Evolutionary conservation across 2,329 filamentous ascomycete genomes (phyloP).

Genomic region (Botrytis hyacinthi): DNA sequence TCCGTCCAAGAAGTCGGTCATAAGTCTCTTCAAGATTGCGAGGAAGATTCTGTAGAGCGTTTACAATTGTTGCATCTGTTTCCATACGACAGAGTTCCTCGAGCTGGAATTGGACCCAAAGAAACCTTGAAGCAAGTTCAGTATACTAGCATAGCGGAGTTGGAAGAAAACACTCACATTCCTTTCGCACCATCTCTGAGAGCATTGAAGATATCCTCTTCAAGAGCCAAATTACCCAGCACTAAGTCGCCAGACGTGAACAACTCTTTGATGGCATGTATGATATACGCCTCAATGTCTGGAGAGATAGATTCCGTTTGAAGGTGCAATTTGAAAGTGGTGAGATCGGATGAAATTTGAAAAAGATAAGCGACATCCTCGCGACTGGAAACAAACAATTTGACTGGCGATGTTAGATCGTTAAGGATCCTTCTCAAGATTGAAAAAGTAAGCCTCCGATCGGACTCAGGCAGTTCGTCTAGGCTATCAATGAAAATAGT

Average conservation of each 20-base stretch:
- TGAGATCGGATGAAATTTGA: not conserved
- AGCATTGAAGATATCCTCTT: not conserved
- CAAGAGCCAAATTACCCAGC: not conserved
- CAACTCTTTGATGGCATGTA: not conserved
- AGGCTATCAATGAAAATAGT: not conserved
- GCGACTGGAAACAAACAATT: not conserved
- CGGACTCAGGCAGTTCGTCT: not conserved
- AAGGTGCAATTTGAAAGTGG: not conserved
- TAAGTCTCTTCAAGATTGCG: conserved; percentile 24
- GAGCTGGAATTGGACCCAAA: not conserved
- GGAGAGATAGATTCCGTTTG: not conserved
- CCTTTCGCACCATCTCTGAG: not conserved
- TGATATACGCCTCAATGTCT: not conserved
- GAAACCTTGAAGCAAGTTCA: not conserved
- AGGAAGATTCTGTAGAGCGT: conserved; percentile 22
- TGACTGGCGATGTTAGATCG: not conserved
- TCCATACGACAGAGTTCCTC: conserved; percentile 14
- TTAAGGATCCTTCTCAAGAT: not conserved
- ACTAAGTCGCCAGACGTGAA: not conserved
- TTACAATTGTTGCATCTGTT: conserved; percentile 22
- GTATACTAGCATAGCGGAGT: not conserved
- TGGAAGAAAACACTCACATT: not conserved
- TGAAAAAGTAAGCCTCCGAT: not conserved
- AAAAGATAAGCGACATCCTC: not conserved
- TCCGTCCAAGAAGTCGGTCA: conserved; percentile 22